Evolutionary conservation across 2,329 filamentous ascomycete species (phyloP).

Genomic region (Aureobasidium sp.): DNA sequence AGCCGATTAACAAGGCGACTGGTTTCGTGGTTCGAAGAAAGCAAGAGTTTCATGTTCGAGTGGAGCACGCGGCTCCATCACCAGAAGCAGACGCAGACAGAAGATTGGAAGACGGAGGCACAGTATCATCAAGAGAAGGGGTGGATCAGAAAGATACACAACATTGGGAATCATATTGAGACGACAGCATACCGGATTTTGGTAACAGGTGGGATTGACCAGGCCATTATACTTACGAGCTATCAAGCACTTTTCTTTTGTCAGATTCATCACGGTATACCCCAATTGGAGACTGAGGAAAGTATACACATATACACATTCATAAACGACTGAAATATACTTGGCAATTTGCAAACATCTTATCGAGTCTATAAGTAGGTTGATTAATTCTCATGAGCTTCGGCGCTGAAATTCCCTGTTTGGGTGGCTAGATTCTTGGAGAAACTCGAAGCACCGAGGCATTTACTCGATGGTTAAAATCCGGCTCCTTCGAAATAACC

Average conservation of each 20-base stretch:
- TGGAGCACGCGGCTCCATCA: neutral
- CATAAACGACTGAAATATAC: neutral
- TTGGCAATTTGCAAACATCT: neutral
- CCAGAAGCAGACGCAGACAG: neutral
- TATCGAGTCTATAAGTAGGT: neutral
- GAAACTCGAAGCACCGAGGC: neutral
- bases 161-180: neutral
- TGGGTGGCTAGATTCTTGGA: neutral
- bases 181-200: neutral
- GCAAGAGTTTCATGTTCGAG: constrained; percentile 5
- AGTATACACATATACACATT: neutral
- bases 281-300: neutral
- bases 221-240: neutral
- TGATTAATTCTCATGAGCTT: too few species aligned
- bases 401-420: neutral
- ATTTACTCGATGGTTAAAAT: neutral
- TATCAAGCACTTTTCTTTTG: neutral
- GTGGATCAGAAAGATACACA: neutral
- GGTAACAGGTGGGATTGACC: neutral
- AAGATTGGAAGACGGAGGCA: neutral
- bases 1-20: neutral
- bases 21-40: neutral
- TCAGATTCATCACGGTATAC: neutral
- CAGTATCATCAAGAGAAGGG: neutral
- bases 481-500: neutral